Evolutionary conservation across 495 filamentous ascomycete species (phyloP), one percentile per base, ranked within the genome.

Genomic region (Neurospora sp.): DNA sequence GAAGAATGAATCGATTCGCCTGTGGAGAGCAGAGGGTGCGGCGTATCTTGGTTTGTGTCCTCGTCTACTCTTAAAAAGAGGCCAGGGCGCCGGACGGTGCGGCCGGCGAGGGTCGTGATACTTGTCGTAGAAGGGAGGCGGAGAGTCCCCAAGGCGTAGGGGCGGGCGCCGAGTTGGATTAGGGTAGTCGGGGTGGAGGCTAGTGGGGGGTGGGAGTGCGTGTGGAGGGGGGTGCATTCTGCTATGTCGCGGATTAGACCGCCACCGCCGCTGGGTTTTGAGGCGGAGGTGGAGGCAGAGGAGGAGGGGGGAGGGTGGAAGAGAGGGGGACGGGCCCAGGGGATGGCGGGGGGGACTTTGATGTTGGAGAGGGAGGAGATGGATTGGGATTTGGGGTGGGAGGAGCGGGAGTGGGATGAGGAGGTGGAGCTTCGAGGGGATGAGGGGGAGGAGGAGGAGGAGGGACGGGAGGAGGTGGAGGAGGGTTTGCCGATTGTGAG

Each of bases 1-100:
- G 69, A 72, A 8, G 44, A 69, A 38, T 82, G 80, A 3, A 82
- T 77, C 16, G 77, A 54, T 73, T 82, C 80, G 27, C 27, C 39
- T 0, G 80, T 82, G 3, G 69, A 44, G 0, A 82, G 69, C 11
- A 82, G 39, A 38, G 80, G 80, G 69, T 81, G 77, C 16, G 35
- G 69, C 16, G 80, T 82, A 41, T 80, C 79, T 69, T 78, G 74
- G 42, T 81, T 81, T 0, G 77, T 80, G 39, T 76, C 75, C 72
- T 79, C 76, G 69, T 82, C 80, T 1, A 79, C 78, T 2, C 80
- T 71, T 23, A 80, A 41, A 2, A 74, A 74, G 0, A 81, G 4
- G 0, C 80, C 80, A 3, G 80, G 80, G 4, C 78, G 79, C 2
- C 80, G 78, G 27, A 81, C 72, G 11, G 76, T 77, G 38, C 73